These are phyloP conservation scores for Sarocladiaceae sp. DNA, from an alignment of 2,329 filamentous ascomycete genomes.

Conservation along the genomic window DNA sequence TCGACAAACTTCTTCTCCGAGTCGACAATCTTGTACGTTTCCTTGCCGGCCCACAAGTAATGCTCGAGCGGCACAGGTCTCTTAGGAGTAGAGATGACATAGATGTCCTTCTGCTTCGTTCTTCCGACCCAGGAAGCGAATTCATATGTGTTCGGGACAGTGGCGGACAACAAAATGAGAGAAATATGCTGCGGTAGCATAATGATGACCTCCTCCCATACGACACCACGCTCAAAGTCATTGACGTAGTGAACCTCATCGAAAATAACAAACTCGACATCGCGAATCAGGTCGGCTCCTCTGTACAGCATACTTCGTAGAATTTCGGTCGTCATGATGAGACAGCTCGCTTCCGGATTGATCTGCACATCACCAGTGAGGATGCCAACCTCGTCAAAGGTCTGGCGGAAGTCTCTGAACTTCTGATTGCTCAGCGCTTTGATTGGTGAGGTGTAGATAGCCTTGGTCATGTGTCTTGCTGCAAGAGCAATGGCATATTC, in stretches of 20 bases:
- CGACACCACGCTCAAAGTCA: slow-evolving; percentile 89
- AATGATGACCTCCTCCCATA: slow-evolving; percentile 99
- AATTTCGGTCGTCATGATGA: slow-evolving; percentile 99
- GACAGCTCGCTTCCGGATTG: slow-evolving; percentile 94
- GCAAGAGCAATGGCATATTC: slow-evolving; percentile 98
- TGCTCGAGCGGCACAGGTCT: slow-evolving; percentile 92
- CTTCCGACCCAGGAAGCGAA: slow-evolving; percentile 98
- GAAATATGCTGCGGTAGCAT: slow-evolving; percentile 98
- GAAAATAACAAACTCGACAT: slow-evolving; percentile 97
- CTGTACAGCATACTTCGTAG: slow-evolving; percentile 96
- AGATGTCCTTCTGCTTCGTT: slow-evolving; percentile 98
- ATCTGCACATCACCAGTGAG: slow-evolving; percentile 99
- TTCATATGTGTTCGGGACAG: slow-evolving; percentile 94
- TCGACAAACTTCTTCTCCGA: slow-evolving; percentile 89
- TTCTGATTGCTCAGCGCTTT: slow-evolving; percentile 99
- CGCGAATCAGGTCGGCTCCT: slow-evolving; percentile 98
- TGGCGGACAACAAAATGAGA: slow-evolving; percentile 89
- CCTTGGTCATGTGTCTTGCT: slow-evolving; percentile 98
- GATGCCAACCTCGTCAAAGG: slow-evolving; percentile 93
- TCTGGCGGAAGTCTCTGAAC: slow-evolving; percentile 90
- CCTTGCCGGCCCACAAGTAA: slow-evolving; percentile 91
- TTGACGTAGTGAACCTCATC: slow-evolving; percentile 99
- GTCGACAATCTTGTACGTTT: slow-evolving; percentile 91
- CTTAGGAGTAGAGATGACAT: slow-evolving; percentile 96
- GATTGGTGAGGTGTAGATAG: slow-evolving; percentile 99